Evolutionary conservation across 1,139 yeast species (phyloP).

Genomic region (Casaregolazyma suthepensis): DNA sequence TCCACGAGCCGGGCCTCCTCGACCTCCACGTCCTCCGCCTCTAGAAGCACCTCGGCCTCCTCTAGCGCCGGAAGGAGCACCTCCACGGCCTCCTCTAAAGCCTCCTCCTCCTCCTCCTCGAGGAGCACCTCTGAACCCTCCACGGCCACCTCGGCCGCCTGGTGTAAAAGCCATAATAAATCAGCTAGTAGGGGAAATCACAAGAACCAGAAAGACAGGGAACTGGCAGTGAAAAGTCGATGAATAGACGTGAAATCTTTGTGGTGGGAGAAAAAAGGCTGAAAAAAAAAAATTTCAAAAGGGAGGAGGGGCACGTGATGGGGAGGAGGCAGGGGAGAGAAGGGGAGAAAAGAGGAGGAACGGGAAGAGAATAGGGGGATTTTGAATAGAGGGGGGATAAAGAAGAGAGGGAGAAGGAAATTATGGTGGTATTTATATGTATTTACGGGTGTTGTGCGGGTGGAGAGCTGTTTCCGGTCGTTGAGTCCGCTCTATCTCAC

Average conservation of each 20-base stretch:
- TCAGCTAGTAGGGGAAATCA: neutral
- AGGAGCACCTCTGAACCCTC: slow-evolving; percentile 36
- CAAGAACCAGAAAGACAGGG: neutral
- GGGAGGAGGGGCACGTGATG: neutral
- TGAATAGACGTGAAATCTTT: neutral
- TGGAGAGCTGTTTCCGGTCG: too few relatives aligned
- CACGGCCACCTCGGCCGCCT: slow-evolving; percentile 20
- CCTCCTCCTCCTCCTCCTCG: slow-evolving; percentile 31
- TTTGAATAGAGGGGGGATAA: too few relatives aligned
- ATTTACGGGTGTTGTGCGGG: too few relatives aligned
- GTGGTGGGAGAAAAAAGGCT: neutral
- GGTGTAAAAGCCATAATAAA: slow-evolving; percentile 46
- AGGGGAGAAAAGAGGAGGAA: neutral
- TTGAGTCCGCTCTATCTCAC: neutral
- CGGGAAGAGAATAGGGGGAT: neutral
- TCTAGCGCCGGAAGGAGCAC: slow-evolving; percentile 32
- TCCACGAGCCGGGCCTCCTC: slow-evolving; percentile 34
- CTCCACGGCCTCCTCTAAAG: slow-evolving; percentile 32
- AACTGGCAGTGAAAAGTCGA: neutral
- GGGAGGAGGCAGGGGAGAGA: neutral
- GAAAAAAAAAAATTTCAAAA: neutral
- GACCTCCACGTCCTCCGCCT: slow-evolving; percentile 29
- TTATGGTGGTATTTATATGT: too few relatives aligned
- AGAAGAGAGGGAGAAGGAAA: too few relatives aligned
- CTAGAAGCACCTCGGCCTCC: slow-evolving; percentile 26